Percentiles rank a stretch among this genome's conserved stretches.
Conservation (phyloP, 1,284 basidiomycete species). For the Leccinum fuscescens region DNA sequence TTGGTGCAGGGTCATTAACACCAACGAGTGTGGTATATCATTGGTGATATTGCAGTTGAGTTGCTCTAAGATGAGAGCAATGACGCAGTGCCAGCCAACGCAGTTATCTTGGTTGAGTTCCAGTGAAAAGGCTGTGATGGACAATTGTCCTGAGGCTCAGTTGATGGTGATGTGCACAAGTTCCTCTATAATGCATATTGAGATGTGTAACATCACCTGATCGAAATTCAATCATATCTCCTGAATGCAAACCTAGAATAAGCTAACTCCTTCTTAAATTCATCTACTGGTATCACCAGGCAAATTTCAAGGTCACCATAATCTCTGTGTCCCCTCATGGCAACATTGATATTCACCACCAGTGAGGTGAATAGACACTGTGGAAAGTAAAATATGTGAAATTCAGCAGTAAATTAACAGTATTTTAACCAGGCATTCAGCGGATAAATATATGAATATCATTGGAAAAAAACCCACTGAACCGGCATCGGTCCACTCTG, state of each 20-base stretch:
- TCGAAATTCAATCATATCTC: neutral
- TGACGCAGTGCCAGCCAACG: too few relatives aligned
- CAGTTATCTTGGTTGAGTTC: too few relatives aligned
- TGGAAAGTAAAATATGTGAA: neutral
- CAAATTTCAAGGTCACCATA: neutral
- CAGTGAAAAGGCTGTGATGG: too few relatives aligned
- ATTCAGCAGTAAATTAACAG: neutral
- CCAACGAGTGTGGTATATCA: too few relatives aligned
- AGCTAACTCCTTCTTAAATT: neutral
- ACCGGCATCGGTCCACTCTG: neutral
- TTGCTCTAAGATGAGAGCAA: too few relatives aligned
- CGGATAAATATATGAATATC: neutral
- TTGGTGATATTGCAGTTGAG: too few relatives aligned
- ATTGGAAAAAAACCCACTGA: slow-evolving; percentile 4
- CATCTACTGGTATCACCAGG: neutral
- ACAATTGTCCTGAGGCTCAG: too few relatives aligned
- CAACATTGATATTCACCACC: neutral
- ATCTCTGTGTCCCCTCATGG: neutral
- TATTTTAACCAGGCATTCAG: neutral
- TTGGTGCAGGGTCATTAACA: too few relatives aligned
- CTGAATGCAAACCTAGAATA: neutral
- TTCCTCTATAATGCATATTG: neutral
- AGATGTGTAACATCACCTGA: neutral
- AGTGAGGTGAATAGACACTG: neutral
- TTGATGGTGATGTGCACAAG: neutral